Conservation (phyloP, 2,329 filamentous ascomycete genomes). For the Fusarium multiceps region DNA sequence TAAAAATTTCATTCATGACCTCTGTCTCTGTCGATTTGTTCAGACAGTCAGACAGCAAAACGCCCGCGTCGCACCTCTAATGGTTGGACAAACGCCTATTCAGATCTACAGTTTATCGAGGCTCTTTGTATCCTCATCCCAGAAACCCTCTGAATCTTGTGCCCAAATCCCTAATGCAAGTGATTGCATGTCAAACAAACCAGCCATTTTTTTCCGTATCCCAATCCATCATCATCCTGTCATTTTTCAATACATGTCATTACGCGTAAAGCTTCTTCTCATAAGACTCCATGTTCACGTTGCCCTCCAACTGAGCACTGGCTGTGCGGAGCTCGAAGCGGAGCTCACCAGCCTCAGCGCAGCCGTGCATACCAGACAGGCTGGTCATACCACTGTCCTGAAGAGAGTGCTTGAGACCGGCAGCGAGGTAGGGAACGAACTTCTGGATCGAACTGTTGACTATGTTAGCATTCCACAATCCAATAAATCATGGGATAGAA, state of each 20-base stretch:
- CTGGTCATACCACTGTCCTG: slow-evolving; percentile 94
- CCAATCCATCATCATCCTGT: slow-evolving; percentile 28
- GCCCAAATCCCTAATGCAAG: slow-evolving; percentile 35
- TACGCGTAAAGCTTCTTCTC: slow-evolving; percentile 99
- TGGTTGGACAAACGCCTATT: slow-evolving; percentile 47
- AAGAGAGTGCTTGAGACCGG: slow-evolving; percentile 95
- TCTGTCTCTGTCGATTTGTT: slow-evolving; percentile 28
- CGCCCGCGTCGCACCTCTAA: slow-evolving; percentile 45
- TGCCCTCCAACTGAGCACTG: slow-evolving; percentile 95
- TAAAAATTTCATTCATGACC: slow-evolving; percentile 44
- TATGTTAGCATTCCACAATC: slow-evolving; percentile 47
- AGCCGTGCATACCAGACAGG: slow-evolving; percentile 78
- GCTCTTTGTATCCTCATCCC: slow-evolving; percentile 35
- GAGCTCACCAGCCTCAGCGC: slow-evolving; percentile 78
- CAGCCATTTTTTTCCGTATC: slow-evolving; percentile 27
- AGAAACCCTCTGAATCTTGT: slow-evolving; percentile 31
- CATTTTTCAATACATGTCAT: slow-evolving; percentile 45
- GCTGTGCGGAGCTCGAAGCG: slow-evolving; percentile 95
- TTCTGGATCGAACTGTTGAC: slow-evolving; percentile 80
- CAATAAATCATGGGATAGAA: slow-evolving; percentile 21
- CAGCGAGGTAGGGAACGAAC: slow-evolving; percentile 95
- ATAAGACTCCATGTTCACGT: slow-evolving; percentile 98
- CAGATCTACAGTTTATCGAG: slow-evolving; percentile 43
- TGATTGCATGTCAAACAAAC: slow-evolving; percentile 34
- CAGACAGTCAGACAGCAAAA: slow-evolving; percentile 36